These are phyloP conservation scores for Pyrenophora seminiperda DNA, from an alignment of 2,329 filamentous ascomycete species.

Conservation along the genomic window DNA sequence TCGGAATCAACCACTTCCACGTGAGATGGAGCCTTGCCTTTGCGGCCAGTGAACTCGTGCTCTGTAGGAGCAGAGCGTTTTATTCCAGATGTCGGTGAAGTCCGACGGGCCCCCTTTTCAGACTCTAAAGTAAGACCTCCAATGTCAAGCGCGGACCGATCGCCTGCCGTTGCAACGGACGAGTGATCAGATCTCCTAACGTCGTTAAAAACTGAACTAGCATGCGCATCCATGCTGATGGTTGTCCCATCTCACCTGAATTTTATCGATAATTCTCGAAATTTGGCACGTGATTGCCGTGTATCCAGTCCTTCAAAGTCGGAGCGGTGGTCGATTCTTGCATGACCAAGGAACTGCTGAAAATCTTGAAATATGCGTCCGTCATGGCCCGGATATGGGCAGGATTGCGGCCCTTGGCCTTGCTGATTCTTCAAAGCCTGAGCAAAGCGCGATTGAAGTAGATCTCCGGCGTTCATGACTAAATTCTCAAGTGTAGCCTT, in stretches of 20 bases:
- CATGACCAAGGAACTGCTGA: constrained; percentile 35
- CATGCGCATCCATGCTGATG: not conserved
- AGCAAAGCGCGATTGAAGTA: constrained; percentile 34
- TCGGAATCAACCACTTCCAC: constrained; percentile 35
- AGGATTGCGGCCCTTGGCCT: constrained; percentile 27
- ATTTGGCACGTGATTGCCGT: constrained; percentile 26
- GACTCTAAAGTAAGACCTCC: constrained; percentile 34
- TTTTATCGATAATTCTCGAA: constrained; percentile 30
- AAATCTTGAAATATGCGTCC: constrained; percentile 37
- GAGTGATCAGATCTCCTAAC: constrained; percentile 30
- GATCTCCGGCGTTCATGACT: constrained; percentile 26
- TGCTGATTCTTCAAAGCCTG: constrained; percentile 34
- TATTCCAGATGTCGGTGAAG: constrained; percentile 31
- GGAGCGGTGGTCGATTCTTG: constrained; percentile 32
- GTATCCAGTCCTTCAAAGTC: constrained; percentile 27
- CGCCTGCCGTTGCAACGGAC: constrained; percentile 35
- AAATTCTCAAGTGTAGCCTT: not conserved
- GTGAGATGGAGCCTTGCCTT: constrained; percentile 31
- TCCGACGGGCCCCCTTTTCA: constrained; percentile 22
- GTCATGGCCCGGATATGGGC: constrained; percentile 37
- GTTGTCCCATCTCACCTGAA: constrained; percentile 19
- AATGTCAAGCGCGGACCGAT: constrained; percentile 39
- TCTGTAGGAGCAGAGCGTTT: constrained; percentile 42
- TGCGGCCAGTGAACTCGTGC: constrained; percentile 29
- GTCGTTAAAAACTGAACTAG: constrained; percentile 9